Percentiles rank a stretch among this genome's conserved stretches.
These are phyloP conservation scores for Aureobasidium sp. DNA, from an alignment of 2,329 filamentous ascomycete species.

Conservation along the genomic window DNA sequence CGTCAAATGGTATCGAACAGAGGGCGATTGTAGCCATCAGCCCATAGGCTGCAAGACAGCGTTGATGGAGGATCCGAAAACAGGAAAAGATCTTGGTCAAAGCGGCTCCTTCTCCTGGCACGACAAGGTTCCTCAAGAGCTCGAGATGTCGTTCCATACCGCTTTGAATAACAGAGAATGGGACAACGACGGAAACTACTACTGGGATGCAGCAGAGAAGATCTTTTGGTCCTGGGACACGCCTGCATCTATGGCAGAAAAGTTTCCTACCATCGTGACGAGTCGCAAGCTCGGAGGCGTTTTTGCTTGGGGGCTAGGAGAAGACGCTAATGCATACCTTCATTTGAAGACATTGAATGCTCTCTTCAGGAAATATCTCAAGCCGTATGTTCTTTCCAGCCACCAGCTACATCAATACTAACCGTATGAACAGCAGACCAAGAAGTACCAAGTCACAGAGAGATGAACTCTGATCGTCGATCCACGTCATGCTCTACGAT, in stretches of 20 bases:
- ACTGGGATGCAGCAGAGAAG: slow-evolving; percentile 52
- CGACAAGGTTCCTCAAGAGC: slow-evolving; percentile 42
- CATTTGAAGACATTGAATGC: slow-evolving; percentile 38
- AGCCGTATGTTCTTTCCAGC: not conserved
- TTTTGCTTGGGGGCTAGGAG: slow-evolving; percentile 69
- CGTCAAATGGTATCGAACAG: slow-evolving; percentile 58
- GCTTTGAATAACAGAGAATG: slow-evolving; percentile 49
- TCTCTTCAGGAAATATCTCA: slow-evolving; percentile 14
- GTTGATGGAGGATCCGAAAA: slow-evolving; percentile 51
- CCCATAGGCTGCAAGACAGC: slow-evolving; percentile 55
- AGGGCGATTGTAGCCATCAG: slow-evolving; percentile 38
- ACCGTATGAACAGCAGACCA: not conserved
- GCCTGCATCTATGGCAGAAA: slow-evolving; percentile 50
- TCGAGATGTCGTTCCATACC: slow-evolving; percentile 50
- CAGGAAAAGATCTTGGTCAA: slow-evolving; percentile 39
- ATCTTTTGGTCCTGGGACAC: slow-evolving; percentile 73
- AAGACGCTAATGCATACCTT: slow-evolving; percentile 46
- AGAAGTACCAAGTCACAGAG: not conserved
- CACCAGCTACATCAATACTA: not conserved
- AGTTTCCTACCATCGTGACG: slow-evolving; percentile 55
- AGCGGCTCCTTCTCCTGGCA: slow-evolving; percentile 21
- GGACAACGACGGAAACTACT: slow-evolving; percentile 59
- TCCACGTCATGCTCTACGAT: not conserved
- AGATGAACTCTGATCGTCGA: not conserved
- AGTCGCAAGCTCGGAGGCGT: slow-evolving; percentile 57